Base-by-base conservation (phyloP, 768 basidiomycete species). In the Xanthoconium stramineum region DNA sequence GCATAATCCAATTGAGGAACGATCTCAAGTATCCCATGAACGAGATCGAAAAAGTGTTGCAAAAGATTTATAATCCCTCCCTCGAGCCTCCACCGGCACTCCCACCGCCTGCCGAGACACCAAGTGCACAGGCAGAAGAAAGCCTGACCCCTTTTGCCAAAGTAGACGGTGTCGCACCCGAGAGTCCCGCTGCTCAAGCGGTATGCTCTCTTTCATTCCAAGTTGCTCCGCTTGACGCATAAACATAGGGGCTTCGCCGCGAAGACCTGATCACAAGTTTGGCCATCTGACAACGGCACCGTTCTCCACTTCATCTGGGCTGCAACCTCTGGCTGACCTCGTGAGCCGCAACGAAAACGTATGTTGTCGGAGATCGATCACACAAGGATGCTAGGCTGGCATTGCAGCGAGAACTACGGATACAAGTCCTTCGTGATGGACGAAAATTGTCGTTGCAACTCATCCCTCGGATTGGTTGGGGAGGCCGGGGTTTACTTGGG, bases 401-500 rank as follows among this genome's bases (percentile, higher is more conserved):
- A 49, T 57, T 17, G 17, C 32, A 93, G 91, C 78, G 78, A 47
- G 76, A 79, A 45, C 73, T 94, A 37, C 65, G 71, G 6, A 76
- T 94, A 51, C 76, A 79, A 44, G 78, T 91, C 10, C 70, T 83
- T 30, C 83, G 89, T 30, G 70, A 74, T 6, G 77, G 70, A 4
- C 69, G 80, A 59, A 67, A 63, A 8, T 61, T 83, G 14, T 74
- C 74, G 19, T 64, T 92, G 55, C 78, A 70, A n/a, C 74, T 94
- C 42, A 85, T 76, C 4, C 91, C 92, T 7, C 72, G 83, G 48
- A 82, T 78, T 54, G 86, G 86, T 8, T 97, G 94, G 94, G 92
- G 91, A 58, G 94, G 94, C 11, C 77, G 91, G 56, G 94, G 94
- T 10, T 76, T 88, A 69, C 74, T 97, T 42, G 94, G 94, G 88